Conservation (phyloP, 2,329 filamentous ascomycete genomes). For the Exophiala phaeomuriformis region DNA sequence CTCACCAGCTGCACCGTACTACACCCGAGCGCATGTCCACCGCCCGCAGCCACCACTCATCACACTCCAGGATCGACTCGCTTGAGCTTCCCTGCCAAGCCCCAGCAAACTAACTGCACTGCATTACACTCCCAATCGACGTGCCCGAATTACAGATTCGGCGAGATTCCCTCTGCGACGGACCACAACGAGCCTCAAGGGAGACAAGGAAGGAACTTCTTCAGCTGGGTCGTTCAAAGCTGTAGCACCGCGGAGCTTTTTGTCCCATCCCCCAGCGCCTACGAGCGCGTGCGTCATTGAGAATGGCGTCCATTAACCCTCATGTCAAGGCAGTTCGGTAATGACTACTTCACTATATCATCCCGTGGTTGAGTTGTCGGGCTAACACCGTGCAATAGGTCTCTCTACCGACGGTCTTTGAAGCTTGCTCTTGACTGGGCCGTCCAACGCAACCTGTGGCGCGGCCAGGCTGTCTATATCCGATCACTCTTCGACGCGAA, state of each 20-base stretch:
- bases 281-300: constrained; percentile 17
- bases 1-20: background rate
- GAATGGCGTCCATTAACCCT: constrained; percentile 32
- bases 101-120: constrained; percentile 2
- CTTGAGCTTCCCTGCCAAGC: constrained; percentile 12
- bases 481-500: constrained; percentile 92
- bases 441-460: constrained; percentile 86
- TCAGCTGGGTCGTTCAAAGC: background rate
- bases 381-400: constrained; percentile 40
- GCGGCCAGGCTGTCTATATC: constrained; percentile 92
- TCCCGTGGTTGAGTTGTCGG: constrained; percentile 7
- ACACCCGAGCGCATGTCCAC: background rate
- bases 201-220: background rate
- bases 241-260: constrained; percentile 1
- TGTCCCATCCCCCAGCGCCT: background rate
- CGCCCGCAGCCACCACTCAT: too few relatives aligned
- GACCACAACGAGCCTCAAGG: background rate
- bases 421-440: constrained; percentile 95
- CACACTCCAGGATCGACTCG: background rate
- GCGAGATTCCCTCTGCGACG: background rate
- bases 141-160: constrained; percentile 19
- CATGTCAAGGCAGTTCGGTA: constrained; percentile 35
- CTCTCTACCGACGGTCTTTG: constrained; percentile 82
- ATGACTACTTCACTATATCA: constrained; percentile 15
- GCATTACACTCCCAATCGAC: constrained; percentile 21